Evolutionary conservation across 2,329 filamentous ascomycete genomes (phyloP).

Genomic region (Piedraia hortae): DNA sequence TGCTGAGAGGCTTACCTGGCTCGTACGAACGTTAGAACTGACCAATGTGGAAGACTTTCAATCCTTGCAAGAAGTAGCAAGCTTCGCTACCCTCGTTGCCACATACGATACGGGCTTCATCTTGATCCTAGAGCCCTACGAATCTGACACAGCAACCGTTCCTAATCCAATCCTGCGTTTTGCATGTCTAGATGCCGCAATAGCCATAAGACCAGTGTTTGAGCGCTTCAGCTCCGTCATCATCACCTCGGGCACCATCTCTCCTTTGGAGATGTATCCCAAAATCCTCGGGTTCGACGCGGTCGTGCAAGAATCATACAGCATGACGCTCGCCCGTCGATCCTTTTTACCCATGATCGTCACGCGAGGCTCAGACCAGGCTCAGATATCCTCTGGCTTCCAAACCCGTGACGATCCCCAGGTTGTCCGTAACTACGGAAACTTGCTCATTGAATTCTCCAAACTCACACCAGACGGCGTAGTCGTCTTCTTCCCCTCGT

Average conservation of each 20-base stretch:
- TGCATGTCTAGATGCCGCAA: conserved; percentile 85
- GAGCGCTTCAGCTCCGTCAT: conserved; percentile 95
- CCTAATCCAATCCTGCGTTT: conserved; percentile 95
- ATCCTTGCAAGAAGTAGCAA: conserved; percentile 86
- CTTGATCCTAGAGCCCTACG: conserved; percentile 87
- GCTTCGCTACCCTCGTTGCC: conserved; percentile 81
- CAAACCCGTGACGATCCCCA: conserved; percentile 86
- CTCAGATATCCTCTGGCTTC: conserved; percentile 76
- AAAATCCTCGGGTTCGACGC: conserved; percentile 90
- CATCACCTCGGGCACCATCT: conserved; percentile 92
- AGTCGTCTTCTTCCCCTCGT: conserved; percentile 98
- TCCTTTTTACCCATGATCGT: conserved; percentile 98
- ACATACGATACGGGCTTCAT: conserved; percentile 94
- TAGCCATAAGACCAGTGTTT: conserved; percentile 92
- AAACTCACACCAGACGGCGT: conserved; percentile 90
- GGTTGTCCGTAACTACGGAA: conserved; percentile 93
- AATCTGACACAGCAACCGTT: conserved; percentile 82
- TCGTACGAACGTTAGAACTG: conserved; percentile 81
- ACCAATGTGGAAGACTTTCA: conserved; percentile 97
- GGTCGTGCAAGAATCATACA: conserved; percentile 88
- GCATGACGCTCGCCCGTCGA: conserved; percentile 75
- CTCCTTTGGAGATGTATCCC: conserved; percentile 92
- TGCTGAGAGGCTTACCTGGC: conserved; percentile 74
- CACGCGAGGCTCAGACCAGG: conserved; percentile 80
- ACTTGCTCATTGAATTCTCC: conserved; percentile 75